Base-by-base conservation (phyloP, 306 rosid genomes). In the Glycine soja region DNA sequence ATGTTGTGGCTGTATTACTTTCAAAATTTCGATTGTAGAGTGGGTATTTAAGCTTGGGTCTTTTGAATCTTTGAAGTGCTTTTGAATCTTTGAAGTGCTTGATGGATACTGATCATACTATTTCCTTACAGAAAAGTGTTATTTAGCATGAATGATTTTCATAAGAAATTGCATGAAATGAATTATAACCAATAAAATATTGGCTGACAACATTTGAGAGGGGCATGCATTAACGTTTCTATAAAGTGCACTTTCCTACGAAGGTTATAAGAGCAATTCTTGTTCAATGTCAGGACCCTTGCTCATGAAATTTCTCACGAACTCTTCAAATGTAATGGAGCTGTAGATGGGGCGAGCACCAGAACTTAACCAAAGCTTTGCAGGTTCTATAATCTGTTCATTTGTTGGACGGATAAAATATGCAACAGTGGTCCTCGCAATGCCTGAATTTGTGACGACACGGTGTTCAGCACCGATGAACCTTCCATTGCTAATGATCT, bases 401-500 rank as follows among this genome's bases (percentile, higher is more conserved):
- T 81, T 80, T n/a, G 72, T 83, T 14, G 97, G 97, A 57, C 88
- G 85, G 0, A 90, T 67, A 47, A 92, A 88, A 52, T 82, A 86
- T 0, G 91, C 87, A 59, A 84, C 42, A 0, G 91, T 88, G 13
- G 94, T 90, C 53, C 97, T 73, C 0, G 85, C 75, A 30, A 12
- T 72, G 2, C 64, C 72, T 16, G 88, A 70, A 75, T 90, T 92
- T 11, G 94, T 92, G 46, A 90, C 90, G 7, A 77, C 97, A 59
- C 97, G 72, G 46, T 92, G 97, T 14, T 90, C 92, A 3, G 85
- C 91, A 19, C 91, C 93, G 5, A 77, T 30, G 0, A 92, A 75
- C 84, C 82, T 88, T 57, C 93, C 89, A 69, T 90, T 90, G 77
- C 90, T 90, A 18, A 92, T 85, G 3, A 92, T 76, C 94, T 90